Evolutionary conservation across 805 yeast genomes (phyloP), one percentile per base, ranked within the genome.

Genomic region (Starmerella vitae): DNA sequence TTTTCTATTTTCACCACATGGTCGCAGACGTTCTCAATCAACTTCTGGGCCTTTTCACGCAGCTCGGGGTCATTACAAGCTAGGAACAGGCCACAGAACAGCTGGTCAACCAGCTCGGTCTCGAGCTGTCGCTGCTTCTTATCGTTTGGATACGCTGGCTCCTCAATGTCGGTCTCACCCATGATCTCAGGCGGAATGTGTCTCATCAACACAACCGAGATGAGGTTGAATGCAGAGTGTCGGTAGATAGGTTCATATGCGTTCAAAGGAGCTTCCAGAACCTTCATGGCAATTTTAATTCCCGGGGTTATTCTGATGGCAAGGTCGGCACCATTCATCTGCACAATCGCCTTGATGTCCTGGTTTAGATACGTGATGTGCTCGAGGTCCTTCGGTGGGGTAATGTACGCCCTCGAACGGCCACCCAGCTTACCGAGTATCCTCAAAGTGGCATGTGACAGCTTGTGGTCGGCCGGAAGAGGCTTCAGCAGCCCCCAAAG

Each of bases 381-480:
- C 34, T 67, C 64, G 48, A 91, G 63, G 41, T 80, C 78, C 31
- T 71, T 63, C 29, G 86, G 84, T 2, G 93, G 79, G 41, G 74
- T 74, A 51, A 91, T 68, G 55, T 84, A 83, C 37, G 78, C 76
- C 50, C 95, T 76, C 52, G 91, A 91, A 54, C 98, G 72, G 2
- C 99, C 99, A 28, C 99, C 99, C 14, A 91, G 64, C 56, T 93
- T 91, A 36, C 99, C 98, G 37, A 91, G 64, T 28, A 91, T 84
- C 45, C 97, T 69, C 40, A 91, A 76, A 0, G 97, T 86, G 0
- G 94, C 84, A 56, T 91, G 98, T 14, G 94, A 79, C 49, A 86
- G 94, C 48, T 84, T 93, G 51, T 91, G 97, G 49, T 81, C 83
- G 56, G 84, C 85, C 0, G 99, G 97, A 26, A 86, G 70, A 1